Evolutionary conservation across 306 rosid genomes (phyloP).

Genomic region (Fragaria ananassa): DNA sequence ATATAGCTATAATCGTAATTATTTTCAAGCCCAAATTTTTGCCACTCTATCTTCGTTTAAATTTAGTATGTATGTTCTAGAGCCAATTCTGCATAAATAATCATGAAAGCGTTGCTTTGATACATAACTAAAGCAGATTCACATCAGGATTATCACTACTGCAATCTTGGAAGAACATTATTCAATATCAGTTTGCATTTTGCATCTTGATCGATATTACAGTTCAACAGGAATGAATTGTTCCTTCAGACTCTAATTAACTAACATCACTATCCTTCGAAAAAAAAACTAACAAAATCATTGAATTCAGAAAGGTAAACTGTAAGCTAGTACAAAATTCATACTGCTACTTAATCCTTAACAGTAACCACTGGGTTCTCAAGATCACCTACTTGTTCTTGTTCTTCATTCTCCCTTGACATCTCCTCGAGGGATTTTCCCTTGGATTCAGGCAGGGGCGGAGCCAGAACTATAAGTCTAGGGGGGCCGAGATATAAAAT

Average conservation of each 20-base stretch:
- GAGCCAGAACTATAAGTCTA: no score
- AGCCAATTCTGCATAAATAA: no score
- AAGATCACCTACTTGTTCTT: not conserved
- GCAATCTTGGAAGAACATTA: no score
- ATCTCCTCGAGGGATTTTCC: slow-evolving; percentile 57
- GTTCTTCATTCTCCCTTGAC: slow-evolving; percentile 43
- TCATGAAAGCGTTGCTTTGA: no score
- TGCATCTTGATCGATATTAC: not conserved
- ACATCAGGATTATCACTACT: no score
- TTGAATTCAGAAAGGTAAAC: not conserved
- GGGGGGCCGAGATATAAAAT: no score
- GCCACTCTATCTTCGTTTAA: no score
- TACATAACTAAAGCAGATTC: no score
- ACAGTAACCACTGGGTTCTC: not conserved
- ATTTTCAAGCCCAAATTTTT: no score
- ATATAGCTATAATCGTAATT: no score
- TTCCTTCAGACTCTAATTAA: not conserved
- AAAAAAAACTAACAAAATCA: no score
- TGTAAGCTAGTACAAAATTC: not conserved
- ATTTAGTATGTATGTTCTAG: no score
- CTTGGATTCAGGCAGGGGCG: slow-evolving; percentile 62
- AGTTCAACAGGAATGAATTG: not conserved
- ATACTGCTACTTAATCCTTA: not conserved
- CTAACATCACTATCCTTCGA: not conserved
- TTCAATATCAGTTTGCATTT: not conserved